Conservation (phyloP, 2,329 filamentous ascomycete genomes). For the Penicillium palitans region DNA sequence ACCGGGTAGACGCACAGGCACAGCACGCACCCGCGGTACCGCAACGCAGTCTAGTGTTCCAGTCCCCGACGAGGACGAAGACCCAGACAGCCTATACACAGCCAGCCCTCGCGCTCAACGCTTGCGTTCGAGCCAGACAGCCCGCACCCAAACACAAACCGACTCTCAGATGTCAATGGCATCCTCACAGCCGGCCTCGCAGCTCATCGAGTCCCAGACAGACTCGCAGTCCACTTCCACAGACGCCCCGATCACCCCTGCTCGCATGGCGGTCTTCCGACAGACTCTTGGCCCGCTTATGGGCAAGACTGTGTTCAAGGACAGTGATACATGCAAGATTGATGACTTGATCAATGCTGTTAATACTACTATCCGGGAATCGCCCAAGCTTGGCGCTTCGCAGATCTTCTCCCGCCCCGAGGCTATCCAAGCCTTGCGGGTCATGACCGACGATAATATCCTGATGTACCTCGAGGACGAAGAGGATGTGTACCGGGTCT, state of each 20-base stretch:
- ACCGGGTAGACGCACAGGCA: slow-evolving; percentile 30
- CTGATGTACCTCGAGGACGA: slow-evolving; percentile 70
- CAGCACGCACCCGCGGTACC: slow-evolving; percentile 36
- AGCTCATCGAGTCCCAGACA: slow-evolving; percentile 59
- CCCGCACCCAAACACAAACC: slow-evolving; percentile 44
- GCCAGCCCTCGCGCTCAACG: slow-evolving; percentile 50
- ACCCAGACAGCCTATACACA: slow-evolving; percentile 56
- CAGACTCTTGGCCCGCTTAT: slow-evolving; percentile 79
- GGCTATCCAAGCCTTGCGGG: slow-evolving; percentile 72
- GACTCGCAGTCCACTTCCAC: slow-evolving; percentile 40
- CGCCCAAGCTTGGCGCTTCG: slow-evolving; percentile 49
- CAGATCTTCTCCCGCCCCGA: slow-evolving; percentile 68
- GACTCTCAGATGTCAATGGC: slow-evolving; percentile 68
- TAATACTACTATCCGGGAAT: slow-evolving; percentile 64
- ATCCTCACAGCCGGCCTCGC: slow-evolving; percentile 76
- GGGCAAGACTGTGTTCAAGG: slow-evolving; percentile 77
- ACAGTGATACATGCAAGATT: slow-evolving; percentile 73
- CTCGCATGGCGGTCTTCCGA: slow-evolving; percentile 73
- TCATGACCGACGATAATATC: slow-evolving; percentile 80
- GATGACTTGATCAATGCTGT: slow-evolving; percentile 74
- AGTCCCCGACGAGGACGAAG: slow-evolving; percentile 49
- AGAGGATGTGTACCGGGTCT: slow-evolving; percentile 70
- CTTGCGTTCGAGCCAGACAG: slow-evolving; percentile 38
- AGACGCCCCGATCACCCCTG: slow-evolving; percentile 46
- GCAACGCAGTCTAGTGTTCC: slow-evolving; percentile 44